Base-by-base conservation (phyloP, 176 grass and related monocot genomes). In the Echinochloa phyllopogon region DNA sequence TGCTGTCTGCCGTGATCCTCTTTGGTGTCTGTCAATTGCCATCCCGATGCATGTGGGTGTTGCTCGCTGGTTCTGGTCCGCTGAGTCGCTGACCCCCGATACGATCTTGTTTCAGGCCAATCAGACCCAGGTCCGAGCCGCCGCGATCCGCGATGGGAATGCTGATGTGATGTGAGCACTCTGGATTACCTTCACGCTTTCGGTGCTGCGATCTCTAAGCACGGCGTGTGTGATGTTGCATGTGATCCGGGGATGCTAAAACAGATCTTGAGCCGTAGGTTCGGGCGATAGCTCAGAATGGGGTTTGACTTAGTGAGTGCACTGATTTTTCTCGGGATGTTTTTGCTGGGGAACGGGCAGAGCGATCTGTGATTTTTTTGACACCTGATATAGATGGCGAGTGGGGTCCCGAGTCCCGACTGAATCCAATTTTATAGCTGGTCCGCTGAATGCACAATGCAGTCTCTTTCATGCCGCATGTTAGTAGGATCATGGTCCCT, bases 91-190 rank as follows among this genome's bases (percentile, higher is more conserved):
- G 69, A 88, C 68, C 56, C 77, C 55, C 4, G 18, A 42, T 68
- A 1, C 39, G 8, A 8, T 71, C 33, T 59, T 18, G 45, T 91
- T 91, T 65, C 84, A 98, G 95, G 87, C 84, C 29, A 82, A 74
- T 5, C 86, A 84, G 69, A 75, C 76, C 38, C 76, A 74, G 75
- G 36, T 51, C 77, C 83, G 87, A 6, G 21, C 85, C 20, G 85
- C 84, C 74, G 89, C 59, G 56, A 92, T 93, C 38, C 90, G 85
- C 14, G 85, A 90, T 44, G 88, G 91, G 62, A 67, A 59, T 59
- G 85, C 67, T 58, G 89, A 92, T 88, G 56, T 85, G 62, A 79
- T 89, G 95, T 98, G 89, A 90, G 89, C 43, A 11, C 38, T 76
- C 55, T 80, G 42, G 40, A 49, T 39, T 40, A 2, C 17, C 13